Evolutionary conservation across 345 rosid species (phyloP), one percentile per base, ranked within the genome.

Genomic region (Camelina hispida): DNA sequence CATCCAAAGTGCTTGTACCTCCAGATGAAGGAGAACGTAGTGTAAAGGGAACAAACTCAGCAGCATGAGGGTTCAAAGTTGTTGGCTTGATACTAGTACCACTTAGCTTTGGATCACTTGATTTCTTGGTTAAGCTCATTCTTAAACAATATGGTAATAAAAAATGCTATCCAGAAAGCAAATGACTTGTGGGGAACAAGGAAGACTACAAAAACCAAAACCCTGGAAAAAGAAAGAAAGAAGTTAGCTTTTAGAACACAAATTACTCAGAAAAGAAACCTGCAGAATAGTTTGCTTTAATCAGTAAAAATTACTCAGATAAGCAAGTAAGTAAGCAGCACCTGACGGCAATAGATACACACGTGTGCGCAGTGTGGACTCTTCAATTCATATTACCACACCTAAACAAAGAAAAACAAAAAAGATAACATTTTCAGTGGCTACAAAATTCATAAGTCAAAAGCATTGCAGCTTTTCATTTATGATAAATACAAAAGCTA

Each of bases 1-100:
- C 80, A 83, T 86, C 88, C 9, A 87, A 60, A 22, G 76, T 68
- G 32, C 78, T 71, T 44, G 87, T 53, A 78, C 85, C 87, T 74
- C 86, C 75, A 11, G 90, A 81, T 18, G 88, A 65, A 25, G 91
- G 81, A 52, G 93, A 81, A 11, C 91, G 83, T 59, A 88, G 89
- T 20, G 94, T 71, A 73, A 85, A 86, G 4, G 99, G 99, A 79
- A 95, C 80, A 9, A 95, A 95, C 86, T 92, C 99, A 8, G 96
- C 97, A 7, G 99, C 99, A 84, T 90, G 85, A 16, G 99, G 99
- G 68, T 96, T 96, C 83, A 93, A 85, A 63, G 89, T 40, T n/a
- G 87, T 90, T 75, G 83, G 83, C 78, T 90, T 92, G 81, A 65
- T 85, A 54, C 83, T 61, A 50, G 85, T 20, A 37, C 40, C 61